Conservation (phyloP, 2,329 filamentous ascomycete species). For the Colletotrichum siamense region DNA sequence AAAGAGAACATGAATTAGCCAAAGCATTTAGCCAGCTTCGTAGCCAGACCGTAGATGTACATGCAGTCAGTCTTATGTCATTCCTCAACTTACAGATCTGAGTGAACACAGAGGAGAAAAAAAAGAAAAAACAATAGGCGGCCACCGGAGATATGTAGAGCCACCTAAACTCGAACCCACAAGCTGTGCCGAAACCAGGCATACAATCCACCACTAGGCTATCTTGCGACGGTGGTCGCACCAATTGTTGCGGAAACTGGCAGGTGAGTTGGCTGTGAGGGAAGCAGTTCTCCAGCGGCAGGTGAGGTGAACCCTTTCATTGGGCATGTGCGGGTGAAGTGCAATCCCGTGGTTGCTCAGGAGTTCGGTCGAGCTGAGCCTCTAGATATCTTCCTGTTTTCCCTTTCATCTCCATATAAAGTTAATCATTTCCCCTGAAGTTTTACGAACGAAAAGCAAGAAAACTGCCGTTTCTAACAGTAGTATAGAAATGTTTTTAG, state of each 20-base stretch:
- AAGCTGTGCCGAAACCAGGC: background rate
- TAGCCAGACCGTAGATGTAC: background rate
- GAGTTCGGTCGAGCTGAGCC: background rate
- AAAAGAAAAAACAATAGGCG: background rate
- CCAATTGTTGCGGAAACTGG: background rate
- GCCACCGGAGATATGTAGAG: background rate
- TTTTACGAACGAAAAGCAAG: too few relatives aligned
- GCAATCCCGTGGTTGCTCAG: background rate
- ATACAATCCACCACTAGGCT: background rate
- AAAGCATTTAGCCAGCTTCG: background rate
- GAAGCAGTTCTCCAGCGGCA: background rate
- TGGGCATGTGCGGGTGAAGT: background rate
- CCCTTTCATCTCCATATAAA: background rate
- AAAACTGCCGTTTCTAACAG: background rate
- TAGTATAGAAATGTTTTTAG: background rate
- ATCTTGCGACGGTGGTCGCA: background rate
- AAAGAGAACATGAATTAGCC: background rate
- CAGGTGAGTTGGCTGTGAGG: background rate
- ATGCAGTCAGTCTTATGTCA: background rate
- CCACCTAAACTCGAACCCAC: background rate
- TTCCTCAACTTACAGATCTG: background rate
- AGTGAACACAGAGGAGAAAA: background rate
- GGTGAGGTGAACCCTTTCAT: background rate
- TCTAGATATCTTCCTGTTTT: background rate
- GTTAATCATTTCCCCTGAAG: fast-evolving